Base-by-base conservation (phyloP, 2,329 filamentous ascomycete species). In the Hymenoscyphus repandus region DNA sequence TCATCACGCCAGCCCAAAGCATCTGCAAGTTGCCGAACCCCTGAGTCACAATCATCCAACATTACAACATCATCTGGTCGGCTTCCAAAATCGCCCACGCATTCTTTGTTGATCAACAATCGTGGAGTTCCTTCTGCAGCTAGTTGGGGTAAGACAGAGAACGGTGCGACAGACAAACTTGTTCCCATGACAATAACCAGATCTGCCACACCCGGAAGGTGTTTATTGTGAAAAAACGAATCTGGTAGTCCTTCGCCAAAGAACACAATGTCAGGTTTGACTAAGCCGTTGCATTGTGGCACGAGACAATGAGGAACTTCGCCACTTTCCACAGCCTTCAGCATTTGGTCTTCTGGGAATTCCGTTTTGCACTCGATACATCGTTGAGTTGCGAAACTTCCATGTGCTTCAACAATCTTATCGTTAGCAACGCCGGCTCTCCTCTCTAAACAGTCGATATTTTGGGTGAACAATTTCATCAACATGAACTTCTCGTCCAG, bases 401-500 rank as follows among this genome's bases (percentile, higher is more conserved):
- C 93, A 68, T 99, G 93, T 0, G 93, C 93, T 70, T 97, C 92
- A 31, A 99, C 77, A 45, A 99, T 91, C 68, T 80, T 83, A 2
- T 92, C 83, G 0, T 74, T 77, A 0, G 90, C 88, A 1, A 99
- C 83, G 22, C 93, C 93, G 11, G 92, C 93, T 59, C 81, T 78
- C 18, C 91, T 82, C 70, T 99, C 93, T 11, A 99, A 77, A 63
- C 90, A 96, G 71, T 99, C 93, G 59, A 99, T 97, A 65, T 99
- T 99, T 66, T 99, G 93, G 0, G 93, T 96, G 69, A 97, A 99
- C 47, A 93, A 80, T 74, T 90, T 93, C 58, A 86, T 73, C 20
- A 99, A 73, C 37, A 92, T 73, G 3, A 81, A 82, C 70, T 95
- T 96, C 53, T 83, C 74, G 51, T 91, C 79, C 13, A 97, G 81